These are phyloP conservation scores for Penicillium roqueforti DNA, from an alignment of 495 filamentous ascomycete species.

Conservation along the genomic window DNA sequence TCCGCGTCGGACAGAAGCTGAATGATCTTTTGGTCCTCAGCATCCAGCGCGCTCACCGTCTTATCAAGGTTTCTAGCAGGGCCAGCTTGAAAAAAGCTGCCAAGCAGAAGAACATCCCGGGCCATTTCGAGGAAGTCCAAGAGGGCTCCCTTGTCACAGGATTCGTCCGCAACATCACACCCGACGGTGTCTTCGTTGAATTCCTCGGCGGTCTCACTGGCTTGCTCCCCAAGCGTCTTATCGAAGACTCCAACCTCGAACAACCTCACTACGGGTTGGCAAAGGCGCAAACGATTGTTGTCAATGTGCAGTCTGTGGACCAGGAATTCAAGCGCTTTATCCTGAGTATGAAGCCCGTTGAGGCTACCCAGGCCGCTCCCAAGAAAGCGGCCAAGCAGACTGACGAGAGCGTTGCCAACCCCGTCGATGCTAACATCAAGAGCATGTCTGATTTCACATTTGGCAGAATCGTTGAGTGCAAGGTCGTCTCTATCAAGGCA, in stretches of 20 bases:
- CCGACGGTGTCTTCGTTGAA: conserved; percentile 74
- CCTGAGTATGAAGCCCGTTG: conserved; percentile 53
- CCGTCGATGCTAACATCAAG: conserved; percentile 63
- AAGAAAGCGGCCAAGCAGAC: conserved; percentile 31
- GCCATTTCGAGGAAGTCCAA: conserved; percentile 61
- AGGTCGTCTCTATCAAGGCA: conserved; percentile 71
- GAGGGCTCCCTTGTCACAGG: conserved; percentile 67
- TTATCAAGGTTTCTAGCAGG: conserved; percentile 73
- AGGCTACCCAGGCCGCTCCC: conserved; percentile 28
- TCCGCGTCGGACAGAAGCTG: conserved; percentile 75
- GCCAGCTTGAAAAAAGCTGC: conserved; percentile 73
- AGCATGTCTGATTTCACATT: conserved; percentile 65
- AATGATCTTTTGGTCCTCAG: conserved; percentile 79
- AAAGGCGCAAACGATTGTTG: conserved; percentile 65
- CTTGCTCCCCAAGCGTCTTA: conserved; percentile 68
- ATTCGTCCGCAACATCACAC: conserved; percentile 79
- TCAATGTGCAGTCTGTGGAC: conserved; percentile 68
- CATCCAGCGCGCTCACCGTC: conserved; percentile 67
- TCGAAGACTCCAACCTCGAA: conserved; percentile 61
- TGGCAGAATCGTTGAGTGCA: conserved; percentile 75
- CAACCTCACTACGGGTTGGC: conserved; percentile 71
- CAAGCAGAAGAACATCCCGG: conserved; percentile 59
- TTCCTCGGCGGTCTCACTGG: conserved; percentile 76
- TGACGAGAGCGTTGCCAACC: conserved; percentile 51
- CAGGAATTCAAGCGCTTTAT: conserved; percentile 53